A percentile compares a stretch with the other conserved stretches of the same genome.
phyloP scores from a whole-genome alignment of 208 protist genomes.

The Acanthamoeba culbertsoni region DNA sequence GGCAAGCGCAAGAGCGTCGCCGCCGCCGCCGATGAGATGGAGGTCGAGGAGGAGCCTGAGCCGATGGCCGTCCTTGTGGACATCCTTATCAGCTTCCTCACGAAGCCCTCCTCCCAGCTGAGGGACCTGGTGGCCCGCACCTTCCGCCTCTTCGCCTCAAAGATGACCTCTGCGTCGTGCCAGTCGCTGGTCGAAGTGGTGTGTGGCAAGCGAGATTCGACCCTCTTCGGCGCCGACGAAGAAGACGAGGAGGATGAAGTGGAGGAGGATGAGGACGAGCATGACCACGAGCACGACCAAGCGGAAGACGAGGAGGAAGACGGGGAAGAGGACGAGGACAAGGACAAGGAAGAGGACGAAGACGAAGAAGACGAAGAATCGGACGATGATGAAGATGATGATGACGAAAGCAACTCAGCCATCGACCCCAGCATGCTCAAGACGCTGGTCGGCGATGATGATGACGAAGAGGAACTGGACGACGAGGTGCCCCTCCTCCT shows the following conservation, averaged over 20 bases:
- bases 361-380: not conserved
- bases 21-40: not conserved
- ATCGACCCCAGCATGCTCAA: not conserved
- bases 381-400: not conserved
- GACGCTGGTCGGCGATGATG: not conserved
- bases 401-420: not conserved
- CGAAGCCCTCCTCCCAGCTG: constrained; percentile 48
- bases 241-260: constrained; percentile 46
- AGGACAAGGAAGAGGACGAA: not conserved
- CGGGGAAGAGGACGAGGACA: not conserved
- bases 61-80: constrained; percentile 59
- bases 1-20: not conserved
- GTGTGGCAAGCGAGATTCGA: constrained; percentile 5
- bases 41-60: constrained; percentile 59
- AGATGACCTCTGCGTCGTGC: not conserved
- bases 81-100: constrained; percentile 53
- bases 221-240: not conserved
- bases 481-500: not conserved
- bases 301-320: not conserved
- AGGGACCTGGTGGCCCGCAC: not conserved
- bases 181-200: constrained; percentile 41
- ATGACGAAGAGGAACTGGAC: not conserved
- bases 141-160: constrained; percentile 30
- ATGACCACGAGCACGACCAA: not conserved
- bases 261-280: constrained; percentile 19